Base-by-base conservation (phyloP, 768 basidiomycete species). In the Lyophyllum shimeji region DNA sequence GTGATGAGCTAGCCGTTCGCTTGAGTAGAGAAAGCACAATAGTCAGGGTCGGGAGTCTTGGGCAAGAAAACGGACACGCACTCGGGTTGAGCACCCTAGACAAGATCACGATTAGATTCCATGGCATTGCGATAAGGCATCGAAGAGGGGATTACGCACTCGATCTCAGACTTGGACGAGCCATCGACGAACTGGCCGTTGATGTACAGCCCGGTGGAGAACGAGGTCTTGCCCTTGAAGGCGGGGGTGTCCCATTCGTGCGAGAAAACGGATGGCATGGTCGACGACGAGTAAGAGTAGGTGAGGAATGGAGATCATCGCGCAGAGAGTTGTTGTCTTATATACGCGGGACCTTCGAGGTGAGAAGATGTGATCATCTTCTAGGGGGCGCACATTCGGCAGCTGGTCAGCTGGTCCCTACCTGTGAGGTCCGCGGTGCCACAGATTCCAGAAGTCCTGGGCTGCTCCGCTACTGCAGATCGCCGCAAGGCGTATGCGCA, bases 151-250 rank as follows among this genome's bases (percentile, higher is more conserved):
- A 29, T 29, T 9, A 29, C 85, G 57, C 60, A 88, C 87, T 87
- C 86, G 63, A 91, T 84, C 7, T 80, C 83, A 29, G 74, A 80
- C 1, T 74, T 69, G 4, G 79, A 70, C 7, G 72, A 69, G 15
- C 85, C 85, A 39, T 84, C 82, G 42, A 79, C 72, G 61, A 82
- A 93, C 71, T 90, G 65, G 62, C 85, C 84, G 68, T 83, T 75
- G 72, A 94, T 89, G 76, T 82, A 93, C 59, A 91, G 68, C 33
- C 91, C 89, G 3, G 89, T 87, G 55, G 69, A 67, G 68, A 89
- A 82, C 20, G 71, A 73, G 33, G 78, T 75, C 60, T 80, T 81
- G 42, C 85, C 86, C 69, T 81, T 86, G 82, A 69, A 87, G 52
- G 70, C 58, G 44, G 68, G 72, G 2, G 76, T 80, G 53, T 85